phyloP scores from a whole-genome alignment of 2,329 filamentous ascomycete genomes.

The Eutypa lata region DNA sequence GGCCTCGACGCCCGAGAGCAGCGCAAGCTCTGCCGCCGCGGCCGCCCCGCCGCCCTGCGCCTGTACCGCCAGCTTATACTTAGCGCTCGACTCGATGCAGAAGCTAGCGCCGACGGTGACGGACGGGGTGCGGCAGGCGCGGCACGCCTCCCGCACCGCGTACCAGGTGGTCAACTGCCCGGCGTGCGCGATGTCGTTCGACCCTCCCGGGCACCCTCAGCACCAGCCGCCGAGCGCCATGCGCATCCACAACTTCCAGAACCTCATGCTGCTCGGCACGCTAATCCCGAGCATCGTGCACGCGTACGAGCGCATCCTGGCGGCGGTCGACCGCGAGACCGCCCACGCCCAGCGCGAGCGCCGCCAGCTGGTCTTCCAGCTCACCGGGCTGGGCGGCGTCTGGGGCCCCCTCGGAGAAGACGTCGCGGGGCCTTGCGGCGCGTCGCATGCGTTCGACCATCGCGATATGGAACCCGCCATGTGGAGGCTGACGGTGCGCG shows the following conservation, averaged over 20 bases:
- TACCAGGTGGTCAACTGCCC: slow-evolving; percentile 51
- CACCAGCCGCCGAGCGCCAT: slow-evolving; percentile 24
- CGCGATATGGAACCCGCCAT: slow-evolving; percentile 46
- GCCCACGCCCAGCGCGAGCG: slow-evolving; percentile 39
- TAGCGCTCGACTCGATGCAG: slow-evolving; percentile 48
- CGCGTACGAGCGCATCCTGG: slow-evolving; percentile 53
- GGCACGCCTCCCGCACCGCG: slow-evolving; percentile 45
- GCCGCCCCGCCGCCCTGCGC: slow-evolving; percentile 35
- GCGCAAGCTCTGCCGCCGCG: slow-evolving; percentile 2
- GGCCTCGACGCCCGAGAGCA: slow-evolving; percentile 14
- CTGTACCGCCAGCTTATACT: slow-evolving; percentile 49
- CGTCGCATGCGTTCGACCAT: slow-evolving; percentile 34
- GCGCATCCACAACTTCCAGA: slow-evolving; percentile 51
- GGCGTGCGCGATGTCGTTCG: slow-evolving; percentile 41
- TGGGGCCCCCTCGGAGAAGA: slow-evolving; percentile 34
- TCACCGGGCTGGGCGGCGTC: slow-evolving; percentile 46
- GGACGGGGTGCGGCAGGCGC: slow-evolving; percentile 45
- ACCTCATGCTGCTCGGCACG: slow-evolving; percentile 55
- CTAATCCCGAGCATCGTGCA: slow-evolving; percentile 56
- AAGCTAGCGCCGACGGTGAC: slow-evolving; percentile 42
- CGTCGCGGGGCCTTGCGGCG: slow-evolving; percentile 21
- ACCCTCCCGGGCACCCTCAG: slow-evolving; percentile 16
- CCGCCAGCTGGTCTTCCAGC: slow-evolving; percentile 41
- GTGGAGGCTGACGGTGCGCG: slow-evolving; percentile 54
- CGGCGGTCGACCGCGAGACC: slow-evolving; percentile 52